These are phyloP conservation scores for Verticillium nubilum DNA, from an alignment of 2,329 filamentous ascomycete species.

Conservation along the genomic window DNA sequence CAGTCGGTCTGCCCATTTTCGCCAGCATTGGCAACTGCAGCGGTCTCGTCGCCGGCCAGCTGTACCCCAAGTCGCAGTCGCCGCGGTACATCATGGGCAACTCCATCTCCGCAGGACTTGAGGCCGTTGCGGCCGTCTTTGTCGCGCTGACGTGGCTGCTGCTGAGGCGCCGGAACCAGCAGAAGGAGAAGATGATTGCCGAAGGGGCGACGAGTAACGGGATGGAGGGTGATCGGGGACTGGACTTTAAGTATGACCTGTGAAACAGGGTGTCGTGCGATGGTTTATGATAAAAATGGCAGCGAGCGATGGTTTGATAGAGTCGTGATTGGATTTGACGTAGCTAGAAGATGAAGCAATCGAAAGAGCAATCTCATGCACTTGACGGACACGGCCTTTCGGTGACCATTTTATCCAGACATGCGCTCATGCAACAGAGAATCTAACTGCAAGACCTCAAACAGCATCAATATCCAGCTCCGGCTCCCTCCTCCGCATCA, in stretches of 20 bases:
- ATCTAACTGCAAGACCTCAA: too few relatives aligned
- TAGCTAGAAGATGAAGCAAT: too few relatives aligned
- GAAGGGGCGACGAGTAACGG: slow-evolving; percentile 5
- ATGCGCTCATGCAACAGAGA: too few relatives aligned
- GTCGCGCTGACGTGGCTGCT: not conserved
- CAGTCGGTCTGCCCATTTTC: slow-evolving; percentile 8
- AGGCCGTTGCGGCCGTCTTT: slow-evolving; percentile 11
- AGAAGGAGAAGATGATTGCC: slow-evolving; percentile 4
- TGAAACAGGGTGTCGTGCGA: too few relatives aligned
- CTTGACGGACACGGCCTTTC: too few relatives aligned
- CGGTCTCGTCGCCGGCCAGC: slow-evolving; percentile 5
- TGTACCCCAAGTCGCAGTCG: slow-evolving; percentile 1
- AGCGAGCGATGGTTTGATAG: too few relatives aligned
- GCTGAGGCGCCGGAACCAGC: slow-evolving; percentile 1
- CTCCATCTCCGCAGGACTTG: slow-evolving; percentile 16
- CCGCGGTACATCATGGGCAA: slow-evolving; percentile 15
- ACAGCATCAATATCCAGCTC: slow-evolving; percentile 10
- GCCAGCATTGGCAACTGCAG: slow-evolving; percentile 9
- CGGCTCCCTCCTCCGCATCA: slow-evolving; percentile 3
- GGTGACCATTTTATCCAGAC: too few relatives aligned
- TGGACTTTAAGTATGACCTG: slow-evolving; percentile 1
- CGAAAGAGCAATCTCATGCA: too few relatives aligned
- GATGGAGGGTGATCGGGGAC: slow-evolving; percentile 1
- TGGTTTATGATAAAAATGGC: too few relatives aligned
- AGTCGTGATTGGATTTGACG: too few relatives aligned